Percentiles rank a stretch among this genome's conserved stretches.
Evolutionary conservation across 2,329 filamentous ascomycete species (phyloP).

Genomic region (Exophiala alcalophila): DNA sequence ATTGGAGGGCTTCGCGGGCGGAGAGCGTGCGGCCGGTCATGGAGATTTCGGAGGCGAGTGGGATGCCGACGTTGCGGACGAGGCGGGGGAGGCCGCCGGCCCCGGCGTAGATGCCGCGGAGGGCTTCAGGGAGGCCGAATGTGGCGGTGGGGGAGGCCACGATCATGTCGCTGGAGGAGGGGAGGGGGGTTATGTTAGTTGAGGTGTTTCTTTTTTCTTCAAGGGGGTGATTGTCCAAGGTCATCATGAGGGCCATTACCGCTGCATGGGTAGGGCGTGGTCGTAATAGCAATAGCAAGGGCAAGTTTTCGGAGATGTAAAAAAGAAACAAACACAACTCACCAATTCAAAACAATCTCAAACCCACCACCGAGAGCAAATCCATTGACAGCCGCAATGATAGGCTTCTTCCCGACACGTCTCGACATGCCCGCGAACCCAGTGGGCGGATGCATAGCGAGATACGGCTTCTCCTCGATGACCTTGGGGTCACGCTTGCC

Average conservation of each 20-base stretch:
- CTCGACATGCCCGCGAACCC: conserved; percentile 51
- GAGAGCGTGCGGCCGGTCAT: conserved; percentile 60
- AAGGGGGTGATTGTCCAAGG: neutral
- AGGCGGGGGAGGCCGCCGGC: conserved; percentile 69
- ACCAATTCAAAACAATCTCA: conserved; percentile 55
- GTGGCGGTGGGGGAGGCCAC: conserved; percentile 56
- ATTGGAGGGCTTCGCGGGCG: conserved; percentile 59
- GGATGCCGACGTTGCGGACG: conserved; percentile 62
- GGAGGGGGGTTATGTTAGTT: neutral
- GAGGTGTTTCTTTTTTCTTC: too few species aligned
- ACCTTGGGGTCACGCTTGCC: conserved; percentile 32
- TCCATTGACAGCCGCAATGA: conserved; percentile 74
- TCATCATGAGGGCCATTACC: too few species aligned
- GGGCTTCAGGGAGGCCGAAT: conserved; percentile 71
- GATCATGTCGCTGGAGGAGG: conserved; percentile 56
- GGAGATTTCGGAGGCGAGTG: conserved; percentile 69
- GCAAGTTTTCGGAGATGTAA: too few species aligned
- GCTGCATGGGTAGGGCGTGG: too few species aligned
- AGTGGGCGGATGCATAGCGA: conserved; percentile 31
- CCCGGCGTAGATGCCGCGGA: conserved; percentile 66
- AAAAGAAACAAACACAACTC: conserved; percentile 11
- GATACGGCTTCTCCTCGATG: conserved; percentile 28
- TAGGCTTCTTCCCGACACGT: conserved; percentile 66
- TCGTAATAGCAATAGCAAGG: too few species aligned
- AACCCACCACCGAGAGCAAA: conserved; percentile 72